Conservation (phyloP, 371 early-diverging fungal species). For the Mucor piriformis region DNA sequence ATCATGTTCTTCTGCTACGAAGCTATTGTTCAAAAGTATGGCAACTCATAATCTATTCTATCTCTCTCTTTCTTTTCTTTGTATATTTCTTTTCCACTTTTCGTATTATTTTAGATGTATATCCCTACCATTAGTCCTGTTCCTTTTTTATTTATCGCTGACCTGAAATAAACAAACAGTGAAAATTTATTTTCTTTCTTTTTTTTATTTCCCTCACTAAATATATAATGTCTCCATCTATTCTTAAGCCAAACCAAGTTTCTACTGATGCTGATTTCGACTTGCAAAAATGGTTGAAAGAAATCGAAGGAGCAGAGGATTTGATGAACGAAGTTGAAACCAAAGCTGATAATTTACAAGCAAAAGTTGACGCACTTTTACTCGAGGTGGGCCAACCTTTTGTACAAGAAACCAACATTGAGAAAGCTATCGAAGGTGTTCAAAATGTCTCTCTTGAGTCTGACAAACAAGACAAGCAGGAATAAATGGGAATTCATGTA, state of each 20-base stretch:
- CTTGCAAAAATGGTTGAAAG: conserved; percentile 45
- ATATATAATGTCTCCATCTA: conserved; percentile 19
- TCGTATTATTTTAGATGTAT: background rate
- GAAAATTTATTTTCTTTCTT: background rate
- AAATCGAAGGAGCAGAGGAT: conserved; percentile 42
- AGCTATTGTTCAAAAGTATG: conserved; percentile 68
- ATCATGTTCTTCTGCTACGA: conserved; percentile 96
- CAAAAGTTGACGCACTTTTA: conserved; percentile 46
- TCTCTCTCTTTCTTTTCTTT: background rate
- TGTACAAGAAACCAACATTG: background rate
- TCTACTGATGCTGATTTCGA: conserved; percentile 28
- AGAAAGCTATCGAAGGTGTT: background rate
- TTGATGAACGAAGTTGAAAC: conserved; percentile 47
- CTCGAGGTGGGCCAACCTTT: conserved; percentile 24
- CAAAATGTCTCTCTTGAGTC: background rate
- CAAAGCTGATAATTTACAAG: conserved; percentile 36
- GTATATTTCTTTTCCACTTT: background rate
- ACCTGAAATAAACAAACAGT: background rate
- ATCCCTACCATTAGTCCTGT: background rate
- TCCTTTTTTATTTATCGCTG: background rate
- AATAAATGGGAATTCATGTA: conserved; percentile 3
- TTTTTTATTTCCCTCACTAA: background rate
- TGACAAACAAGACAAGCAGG: background rate
- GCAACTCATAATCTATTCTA: conserved; percentile 1
- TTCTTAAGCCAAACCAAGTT: conserved; percentile 4